These are phyloP conservation scores for Pythium biforme DNA, from an alignment of 352 stramenopile genomes.

Conservation along the genomic window DNA sequence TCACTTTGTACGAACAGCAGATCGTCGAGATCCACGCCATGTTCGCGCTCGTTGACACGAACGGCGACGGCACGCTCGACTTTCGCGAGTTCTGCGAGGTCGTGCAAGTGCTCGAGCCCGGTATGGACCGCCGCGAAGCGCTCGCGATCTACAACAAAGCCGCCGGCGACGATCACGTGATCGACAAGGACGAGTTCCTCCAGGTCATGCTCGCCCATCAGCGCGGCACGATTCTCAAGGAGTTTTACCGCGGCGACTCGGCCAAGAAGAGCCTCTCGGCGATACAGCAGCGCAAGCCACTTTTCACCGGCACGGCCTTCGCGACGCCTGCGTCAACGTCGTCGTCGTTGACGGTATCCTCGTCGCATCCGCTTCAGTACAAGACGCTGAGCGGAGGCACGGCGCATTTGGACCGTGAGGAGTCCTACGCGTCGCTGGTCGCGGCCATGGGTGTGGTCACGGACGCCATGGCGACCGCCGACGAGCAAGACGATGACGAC, in stretches of 20 bases:
- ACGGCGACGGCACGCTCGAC: slow-evolving; percentile 68
- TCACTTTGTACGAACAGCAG: slow-evolving; percentile 71
- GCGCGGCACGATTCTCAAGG: slow-evolving; percentile 58
- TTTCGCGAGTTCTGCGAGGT: slow-evolving; percentile 75
- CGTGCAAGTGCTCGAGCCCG: slow-evolving; percentile 56
- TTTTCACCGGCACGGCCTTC: slow-evolving; percentile 3
- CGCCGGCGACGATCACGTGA: slow-evolving; percentile 70
- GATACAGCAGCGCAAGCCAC: slow-evolving; percentile 51
- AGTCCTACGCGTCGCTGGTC: slow-evolving; percentile 54
- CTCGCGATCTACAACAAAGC: slow-evolving; percentile 63
- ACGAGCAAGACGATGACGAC: slow-evolving; percentile 28
- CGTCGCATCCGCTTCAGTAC: slow-evolving; percentile 17
- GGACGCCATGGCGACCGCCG: slow-evolving; percentile 1
- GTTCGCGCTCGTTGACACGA: slow-evolving; percentile 67
- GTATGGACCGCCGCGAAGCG: slow-evolving; percentile 60
- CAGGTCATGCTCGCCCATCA: slow-evolving; percentile 75
- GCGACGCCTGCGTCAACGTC: background rate
- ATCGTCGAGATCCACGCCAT: slow-evolving; percentile 76
- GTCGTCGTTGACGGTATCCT: background rate
- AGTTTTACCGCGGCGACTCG: slow-evolving; percentile 52
- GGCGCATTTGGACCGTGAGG: slow-evolving; percentile 47
- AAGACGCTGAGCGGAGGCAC: slow-evolving; percentile 27
- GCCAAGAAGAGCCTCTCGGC: slow-evolving; percentile 55
- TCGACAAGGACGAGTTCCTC: slow-evolving; percentile 79
- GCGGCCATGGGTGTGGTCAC: slow-evolving; percentile 41